Percentiles rank a stretch among this genome's conserved stretches.
Conservation (phyloP, 805 yeast genomes). For the Metschnikowia picachoensis region DNA sequence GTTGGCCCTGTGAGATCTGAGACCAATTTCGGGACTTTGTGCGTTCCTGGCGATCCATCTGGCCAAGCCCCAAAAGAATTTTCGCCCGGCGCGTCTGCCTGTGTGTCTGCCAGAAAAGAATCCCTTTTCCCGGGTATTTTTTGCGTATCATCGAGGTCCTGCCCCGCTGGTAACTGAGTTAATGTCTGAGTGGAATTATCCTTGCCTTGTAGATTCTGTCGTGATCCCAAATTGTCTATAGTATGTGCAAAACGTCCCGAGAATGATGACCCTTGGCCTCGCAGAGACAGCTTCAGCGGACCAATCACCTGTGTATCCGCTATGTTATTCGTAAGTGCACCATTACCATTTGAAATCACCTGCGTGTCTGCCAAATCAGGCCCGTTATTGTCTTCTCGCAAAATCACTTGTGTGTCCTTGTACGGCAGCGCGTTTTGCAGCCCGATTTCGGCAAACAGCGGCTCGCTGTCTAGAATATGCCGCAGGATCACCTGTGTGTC, state of each 20-base stretch:
- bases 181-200: not conserved
- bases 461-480: not conserved
- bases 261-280: no score
- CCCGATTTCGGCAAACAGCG: not conserved
- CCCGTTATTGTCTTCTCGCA: not conserved
- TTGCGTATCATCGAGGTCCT: not conserved
- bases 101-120: not conserved
- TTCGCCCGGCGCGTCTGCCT: not conserved
- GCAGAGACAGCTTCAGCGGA: no score
- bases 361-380: not conserved
- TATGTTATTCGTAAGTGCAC: no score
- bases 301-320: no score
- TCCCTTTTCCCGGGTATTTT: not conserved
- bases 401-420: slow-evolving; percentile 13
- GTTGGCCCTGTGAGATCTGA: not conserved
- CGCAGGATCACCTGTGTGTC: slow-evolving; percentile 8
- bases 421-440: not conserved
- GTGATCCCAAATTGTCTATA: not conserved
- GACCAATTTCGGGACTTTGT: no score
- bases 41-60: no score
- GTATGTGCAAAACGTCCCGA: not conserved
- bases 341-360: not conserved
- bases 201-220: not conserved
- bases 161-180: not conserved
- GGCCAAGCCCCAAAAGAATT: not conserved